Conservation (phyloP, 1,284 basidiomycete genomes). For the Pholiota adiposa region DNA sequence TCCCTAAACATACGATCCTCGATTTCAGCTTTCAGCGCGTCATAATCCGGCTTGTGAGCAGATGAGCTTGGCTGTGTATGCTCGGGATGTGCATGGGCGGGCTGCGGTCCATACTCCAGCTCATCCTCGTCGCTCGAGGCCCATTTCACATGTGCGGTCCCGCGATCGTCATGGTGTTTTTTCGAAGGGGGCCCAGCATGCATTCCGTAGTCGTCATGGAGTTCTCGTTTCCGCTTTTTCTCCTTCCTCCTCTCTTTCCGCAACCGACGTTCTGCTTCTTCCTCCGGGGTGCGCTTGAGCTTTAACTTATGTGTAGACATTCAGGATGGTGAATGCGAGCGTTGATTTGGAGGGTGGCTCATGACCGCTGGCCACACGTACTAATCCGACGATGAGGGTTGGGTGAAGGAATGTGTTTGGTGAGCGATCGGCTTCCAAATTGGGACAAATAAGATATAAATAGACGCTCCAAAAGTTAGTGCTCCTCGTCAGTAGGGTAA, state of each 20-base stretch:
- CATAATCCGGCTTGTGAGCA: conserved; percentile 47
- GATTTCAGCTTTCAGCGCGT: conserved; percentile 52
- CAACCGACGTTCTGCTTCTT: conserved; percentile 57
- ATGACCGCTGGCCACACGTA: not conserved
- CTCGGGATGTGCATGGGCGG: conserved; percentile 19
- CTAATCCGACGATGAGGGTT: not conserved
- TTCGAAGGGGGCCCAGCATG: conserved; percentile 27
- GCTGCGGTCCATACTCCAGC: conserved; percentile 32
- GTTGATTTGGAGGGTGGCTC: not conserved
- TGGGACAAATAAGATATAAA: conserved; percentile 15
- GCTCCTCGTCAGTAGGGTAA: not conserved
- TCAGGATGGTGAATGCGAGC: not conserved
- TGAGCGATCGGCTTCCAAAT: conserved; percentile 2
- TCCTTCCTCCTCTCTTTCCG: conserved; percentile 53
- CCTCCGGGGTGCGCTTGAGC: conserved; percentile 72
- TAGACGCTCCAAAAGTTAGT: not conserved
- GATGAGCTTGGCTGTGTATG: conserved; percentile 18
- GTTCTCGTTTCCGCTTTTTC: conserved; percentile 32
- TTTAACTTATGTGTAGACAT: conserved; percentile 61
- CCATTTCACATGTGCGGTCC: conserved; percentile 34
- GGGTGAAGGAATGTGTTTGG: conserved; percentile 7
- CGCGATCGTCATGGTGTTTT: conserved; percentile 25
- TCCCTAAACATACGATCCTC: conserved; percentile 70
- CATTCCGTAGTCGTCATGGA: conserved; percentile 18
- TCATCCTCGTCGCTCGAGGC: conserved; percentile 46